Evolutionary conservation across 768 basidiomycete species (phyloP), one percentile per base, ranked within the genome.

Genomic region (Mycena polygramma): DNA sequence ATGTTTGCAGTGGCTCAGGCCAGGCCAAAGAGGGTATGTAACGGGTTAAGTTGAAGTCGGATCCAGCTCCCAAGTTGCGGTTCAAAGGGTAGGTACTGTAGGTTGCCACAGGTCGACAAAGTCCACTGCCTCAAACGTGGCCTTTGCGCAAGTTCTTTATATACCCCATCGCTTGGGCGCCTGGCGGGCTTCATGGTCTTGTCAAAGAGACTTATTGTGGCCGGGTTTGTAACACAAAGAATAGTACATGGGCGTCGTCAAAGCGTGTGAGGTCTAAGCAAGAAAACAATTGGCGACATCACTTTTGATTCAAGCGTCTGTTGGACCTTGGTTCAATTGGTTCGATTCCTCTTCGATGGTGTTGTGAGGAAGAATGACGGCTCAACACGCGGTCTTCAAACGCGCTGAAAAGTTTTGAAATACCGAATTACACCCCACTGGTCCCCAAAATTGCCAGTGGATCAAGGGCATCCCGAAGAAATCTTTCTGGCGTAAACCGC

Each of bases 181-280:
- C 55, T 60, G 54, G 52, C 45, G 35, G 39, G 53, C 35, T 17
- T 37, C 22, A 49, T n/a, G 43, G 51, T 49, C 61, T 69, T 62
- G 68, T 51, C 62, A 69, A 30, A 63, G 68, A 45, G 43, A 69
- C 68, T 41, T 45, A 58, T 58, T 52, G 41, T 54, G 46, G 51
- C 57, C 57, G n/a, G 14, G 57, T 66, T 66, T 67, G 22, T 52
- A 39, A 46, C 43, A 68, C 66, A 68, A 68, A 53, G 66, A 45
- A n/a, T n/a, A 68, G 51, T 46, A 68, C 43, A 61, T 46, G 41
- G 14, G 5, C 46, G 14, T 57, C 36, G 15, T 59, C 65, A 66
- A 41, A 45, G 49, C 57, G 65, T 59, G 65, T 24, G 65, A 65
- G 63, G 35, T 46, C 41, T 7, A 39, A 39, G 39, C n/a, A 37